Percentiles rank a stretch among this genome's conserved stretches.
phyloP scores from a whole-genome alignment of 2,329 filamentous ascomycete genomes.

The Paecilomyces variotii region DNA sequence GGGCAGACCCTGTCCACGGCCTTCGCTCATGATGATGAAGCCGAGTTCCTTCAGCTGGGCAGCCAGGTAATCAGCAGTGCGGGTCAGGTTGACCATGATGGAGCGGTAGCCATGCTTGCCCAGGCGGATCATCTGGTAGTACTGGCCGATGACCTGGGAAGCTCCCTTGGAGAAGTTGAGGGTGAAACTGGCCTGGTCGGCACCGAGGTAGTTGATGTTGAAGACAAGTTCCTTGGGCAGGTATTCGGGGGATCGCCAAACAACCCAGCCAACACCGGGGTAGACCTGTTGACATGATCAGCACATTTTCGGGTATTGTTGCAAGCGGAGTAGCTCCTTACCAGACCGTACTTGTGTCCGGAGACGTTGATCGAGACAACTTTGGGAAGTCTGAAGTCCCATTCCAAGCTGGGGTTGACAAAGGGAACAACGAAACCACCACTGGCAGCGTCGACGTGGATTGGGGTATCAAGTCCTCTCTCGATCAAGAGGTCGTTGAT shows the following conservation, averaged over 20 bases:
- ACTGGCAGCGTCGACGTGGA: constrained; percentile 88
- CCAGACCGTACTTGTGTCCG: constrained; percentile 74
- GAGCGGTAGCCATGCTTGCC: constrained; percentile 85
- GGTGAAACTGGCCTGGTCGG: constrained; percentile 91
- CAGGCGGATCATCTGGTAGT: constrained; percentile 92
- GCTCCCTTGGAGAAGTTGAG: constrained; percentile 97
- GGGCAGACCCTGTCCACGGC: constrained; percentile 68
- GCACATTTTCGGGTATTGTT: background rate
- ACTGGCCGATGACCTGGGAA: constrained; percentile 90
- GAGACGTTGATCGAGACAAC: constrained; percentile 93
- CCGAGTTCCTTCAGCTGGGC: constrained; percentile 64
- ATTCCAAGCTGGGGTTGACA: constrained; percentile 70
- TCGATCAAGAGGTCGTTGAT: constrained; percentile 81
- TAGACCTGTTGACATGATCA: constrained; percentile 54
- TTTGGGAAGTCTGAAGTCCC: constrained; percentile 85
- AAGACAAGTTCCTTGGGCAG: constrained; percentile 89
- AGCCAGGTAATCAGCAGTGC: constrained; percentile 80
- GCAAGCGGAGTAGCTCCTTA: constrained; percentile 11
- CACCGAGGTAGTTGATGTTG: constrained; percentile 98
- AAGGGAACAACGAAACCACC: constrained; percentile 93
- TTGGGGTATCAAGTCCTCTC: constrained; percentile 68
- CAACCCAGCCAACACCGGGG: constrained; percentile 87
- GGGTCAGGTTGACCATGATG: constrained; percentile 91
- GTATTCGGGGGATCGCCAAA: constrained; percentile 78
- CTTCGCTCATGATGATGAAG: constrained; percentile 83